Evolutionary conservation across 129 eudicot genomes (phyloP), one percentile per base, ranked within the genome.

Genomic region (Glebionis coronaria): DNA sequence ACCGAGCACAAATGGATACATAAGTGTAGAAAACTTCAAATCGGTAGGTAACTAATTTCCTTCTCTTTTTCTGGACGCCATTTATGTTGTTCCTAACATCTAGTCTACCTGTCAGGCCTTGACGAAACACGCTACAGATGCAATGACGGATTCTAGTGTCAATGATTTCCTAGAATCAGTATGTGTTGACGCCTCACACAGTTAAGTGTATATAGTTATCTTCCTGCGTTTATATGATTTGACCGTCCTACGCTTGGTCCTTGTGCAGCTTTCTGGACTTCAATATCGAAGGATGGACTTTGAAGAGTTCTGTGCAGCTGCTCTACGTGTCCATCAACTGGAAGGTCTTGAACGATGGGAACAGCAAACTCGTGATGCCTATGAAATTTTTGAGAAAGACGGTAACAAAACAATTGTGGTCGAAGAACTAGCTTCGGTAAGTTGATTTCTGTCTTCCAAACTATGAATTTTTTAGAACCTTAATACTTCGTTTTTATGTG

Each of bases 361-460:
- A 8, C 55, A 44, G 61, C 80, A 76, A 61, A 61, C 65, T 5
- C 64, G 27, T 42, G 69, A 64, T 0, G 80, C 80, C 23, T 76
- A 61, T 69, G 59, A 61, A 42, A 61, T 76, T 68, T 76, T 76
- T 45, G 80, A 76, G 59, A 62, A 53, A 52, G 80, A 76, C 14
- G 80, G 75, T 60, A 76, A 76, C 75, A 61, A 63, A 68, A 53
- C 75, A 3, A 68, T 76, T 25, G 69, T 42, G 16, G 75, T 61
- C 14, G 80, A 76, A 40, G 80, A 76, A 76, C 80, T 76, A 7
- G 80, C 80, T 42, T 76, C 80, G 63, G 80, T 76, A 68, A 68
- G 80, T 52, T 60, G 2, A 65, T 1, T 54, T 4, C 10, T 40
- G 64, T 3, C 15, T 51, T 47, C 9, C 2, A 50, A 8, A n/a